Conservation (phyloP, 164 flowering plant species). For the Euptelea pleiosperma region DNA sequence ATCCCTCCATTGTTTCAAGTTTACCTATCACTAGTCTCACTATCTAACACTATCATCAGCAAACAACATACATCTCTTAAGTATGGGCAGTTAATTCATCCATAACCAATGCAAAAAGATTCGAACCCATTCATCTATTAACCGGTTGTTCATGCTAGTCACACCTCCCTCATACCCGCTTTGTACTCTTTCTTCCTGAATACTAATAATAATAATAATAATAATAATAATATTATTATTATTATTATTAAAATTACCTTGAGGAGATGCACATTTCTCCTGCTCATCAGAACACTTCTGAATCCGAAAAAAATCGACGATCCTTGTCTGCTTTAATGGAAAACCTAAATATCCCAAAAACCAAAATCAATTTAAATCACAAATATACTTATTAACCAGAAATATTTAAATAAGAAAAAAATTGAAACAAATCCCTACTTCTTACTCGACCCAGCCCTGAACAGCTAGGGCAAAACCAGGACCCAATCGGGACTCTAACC, state of each 20-base stretch:
- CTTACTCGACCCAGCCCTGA: constrained; percentile 27
- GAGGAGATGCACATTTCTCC: constrained; percentile 25
- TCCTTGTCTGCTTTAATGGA: constrained; percentile 48
- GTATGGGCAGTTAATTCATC: too few relatives aligned
- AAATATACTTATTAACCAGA: neutral
- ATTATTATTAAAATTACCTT: constrained; percentile 46
- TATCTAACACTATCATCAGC: too few relatives aligned
- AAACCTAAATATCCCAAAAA: constrained; percentile 33
- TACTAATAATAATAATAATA: neutral
- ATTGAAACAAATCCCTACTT: constrained; percentile 35
- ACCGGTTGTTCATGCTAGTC: too few relatives aligned
- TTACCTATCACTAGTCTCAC: too few relatives aligned
- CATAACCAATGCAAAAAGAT: too few relatives aligned
- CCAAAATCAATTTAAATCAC: too few relatives aligned
- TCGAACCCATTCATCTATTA: too few relatives aligned
- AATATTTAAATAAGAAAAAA: neutral
- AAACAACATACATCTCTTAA: too few relatives aligned
- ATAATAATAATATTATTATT: too few relatives aligned
- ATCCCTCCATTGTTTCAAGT: too few relatives aligned
- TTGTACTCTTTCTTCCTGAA: too few relatives aligned
- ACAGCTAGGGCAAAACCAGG: constrained; percentile 64
- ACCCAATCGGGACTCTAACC: constrained; percentile 50
- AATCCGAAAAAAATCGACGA: constrained; percentile 58
- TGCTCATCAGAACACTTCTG: constrained; percentile 26
- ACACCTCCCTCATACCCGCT: too few relatives aligned